Evolutionary conservation across 116 monocot genomes (phyloP).

Genomic region (Iris pallida): DNA sequence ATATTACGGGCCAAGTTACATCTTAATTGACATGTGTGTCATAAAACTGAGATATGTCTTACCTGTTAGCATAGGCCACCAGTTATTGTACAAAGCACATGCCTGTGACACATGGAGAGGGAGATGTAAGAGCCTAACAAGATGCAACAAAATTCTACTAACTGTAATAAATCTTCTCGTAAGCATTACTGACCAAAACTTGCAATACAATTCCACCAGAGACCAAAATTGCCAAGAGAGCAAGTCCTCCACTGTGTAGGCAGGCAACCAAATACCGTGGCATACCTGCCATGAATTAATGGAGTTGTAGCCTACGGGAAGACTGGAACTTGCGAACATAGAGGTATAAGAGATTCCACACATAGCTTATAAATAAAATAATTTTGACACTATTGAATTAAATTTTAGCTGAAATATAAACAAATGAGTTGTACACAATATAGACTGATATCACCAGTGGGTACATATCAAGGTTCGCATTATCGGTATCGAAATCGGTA

Average conservation of each 20-base stretch:
- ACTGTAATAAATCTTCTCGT: neutral
- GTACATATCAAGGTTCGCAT: no score
- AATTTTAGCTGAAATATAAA: no score
- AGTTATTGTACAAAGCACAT: slow-evolving; percentile 88
- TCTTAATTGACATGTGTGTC: no score
- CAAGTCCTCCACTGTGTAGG: slow-evolving; percentile 64
- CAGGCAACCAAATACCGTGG: slow-evolving; percentile 55
- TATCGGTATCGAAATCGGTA: no score
- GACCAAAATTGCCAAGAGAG: slow-evolving; percentile 83
- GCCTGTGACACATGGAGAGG: slow-evolving; percentile 54
- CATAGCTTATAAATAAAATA: no score
- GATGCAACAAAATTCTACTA: neutral
- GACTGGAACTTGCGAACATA: neutral
- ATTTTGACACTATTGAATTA: no score
- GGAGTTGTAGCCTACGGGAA: neutral
- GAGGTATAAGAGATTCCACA: no score
- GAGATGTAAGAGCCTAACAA: neutral
- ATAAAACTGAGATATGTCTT: neutral
- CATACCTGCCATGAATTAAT: slow-evolving; percentile 33
- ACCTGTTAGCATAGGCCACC: slow-evolving; percentile 99
- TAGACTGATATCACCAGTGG: no score
- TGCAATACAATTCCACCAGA: slow-evolving; percentile 87
- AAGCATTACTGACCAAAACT: slow-evolving; percentile 54
- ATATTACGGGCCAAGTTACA: no score
- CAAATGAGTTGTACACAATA: no score